Evolutionary conservation across 2,329 filamentous ascomycete species (phyloP).

Genomic region (Canariomyces notabilis): DNA sequence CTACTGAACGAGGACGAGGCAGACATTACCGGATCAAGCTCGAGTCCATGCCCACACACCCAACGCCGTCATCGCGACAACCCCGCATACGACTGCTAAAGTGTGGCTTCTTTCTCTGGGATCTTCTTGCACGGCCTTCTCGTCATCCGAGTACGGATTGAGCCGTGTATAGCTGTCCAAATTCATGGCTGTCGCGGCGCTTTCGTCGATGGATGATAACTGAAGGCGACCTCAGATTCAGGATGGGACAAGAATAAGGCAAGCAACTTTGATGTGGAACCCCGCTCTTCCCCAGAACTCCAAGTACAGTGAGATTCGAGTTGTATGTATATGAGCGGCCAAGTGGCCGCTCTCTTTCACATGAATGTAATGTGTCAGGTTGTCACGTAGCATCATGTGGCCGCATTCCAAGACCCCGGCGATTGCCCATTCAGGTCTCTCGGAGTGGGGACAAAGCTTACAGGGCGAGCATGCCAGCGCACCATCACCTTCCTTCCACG

Average conservation of each 20-base stretch:
- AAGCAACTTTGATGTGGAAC: too few species aligned
- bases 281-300: too few species aligned
- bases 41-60: background rate
- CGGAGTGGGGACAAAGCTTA: too few species aligned
- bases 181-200: constrained; percentile 16
- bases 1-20: too few species aligned
- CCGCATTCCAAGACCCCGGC: background rate
- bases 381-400: constrained; percentile 5
- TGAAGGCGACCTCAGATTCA: background rate
- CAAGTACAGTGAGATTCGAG: too few species aligned
- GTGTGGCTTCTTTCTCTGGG: background rate
- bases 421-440: too few species aligned
- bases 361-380: background rate
- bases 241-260: background rate
- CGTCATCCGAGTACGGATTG: constrained; percentile 20
- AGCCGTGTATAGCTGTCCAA: constrained; percentile 22
- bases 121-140: constrained; percentile 3
- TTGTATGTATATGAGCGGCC: too few species aligned
- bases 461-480: too few species aligned
- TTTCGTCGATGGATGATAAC: background rate
- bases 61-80: background rate
- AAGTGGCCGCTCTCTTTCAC: constrained; percentile 1
- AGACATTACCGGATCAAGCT: background rate
- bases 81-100: constrained; percentile 3
- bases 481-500: too few species aligned